A percentile compares a stretch with the other conserved stretches of the same genome.
These are phyloP conservation scores for Passalora sequoiae DNA, from an alignment of 2,329 filamentous ascomycete genomes.

Conservation along the genomic window DNA sequence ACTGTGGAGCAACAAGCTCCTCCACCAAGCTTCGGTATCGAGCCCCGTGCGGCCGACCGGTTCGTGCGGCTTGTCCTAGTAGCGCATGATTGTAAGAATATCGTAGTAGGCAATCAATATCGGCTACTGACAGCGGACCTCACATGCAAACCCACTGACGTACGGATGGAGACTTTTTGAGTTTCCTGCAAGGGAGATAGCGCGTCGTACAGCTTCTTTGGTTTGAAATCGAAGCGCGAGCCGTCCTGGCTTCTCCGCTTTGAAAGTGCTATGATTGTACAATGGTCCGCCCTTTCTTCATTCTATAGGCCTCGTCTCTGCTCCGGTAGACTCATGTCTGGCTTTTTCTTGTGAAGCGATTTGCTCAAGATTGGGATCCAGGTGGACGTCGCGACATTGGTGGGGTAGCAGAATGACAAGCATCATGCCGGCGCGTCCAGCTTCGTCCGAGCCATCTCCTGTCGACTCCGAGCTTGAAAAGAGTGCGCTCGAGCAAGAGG, in stretches of 20 bases:
- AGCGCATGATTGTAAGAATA: neutral
- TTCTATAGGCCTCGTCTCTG: too few relatives aligned
- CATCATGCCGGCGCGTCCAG: neutral
- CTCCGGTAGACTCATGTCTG: too few relatives aligned
- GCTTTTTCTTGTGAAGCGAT: neutral
- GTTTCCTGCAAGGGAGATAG: neutral
- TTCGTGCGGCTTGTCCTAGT: neutral
- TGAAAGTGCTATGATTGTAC: neutral
- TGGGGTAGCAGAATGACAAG: neutral
- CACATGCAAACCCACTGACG: neutral
- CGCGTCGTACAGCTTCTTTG: neutral
- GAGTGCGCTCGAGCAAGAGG: constrained; percentile 27
- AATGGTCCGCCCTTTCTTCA: neutral
- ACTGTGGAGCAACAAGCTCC: too few relatives aligned
- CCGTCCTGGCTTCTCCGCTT: neutral
- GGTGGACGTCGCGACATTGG: neutral
- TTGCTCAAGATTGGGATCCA: too few relatives aligned
- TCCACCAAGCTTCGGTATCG: neutral
- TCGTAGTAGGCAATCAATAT: neutral
- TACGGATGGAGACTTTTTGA: neutral
- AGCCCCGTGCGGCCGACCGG: neutral
- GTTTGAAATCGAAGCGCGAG: neutral
- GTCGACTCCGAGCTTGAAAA: constrained; percentile 6
- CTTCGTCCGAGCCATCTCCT: neutral
- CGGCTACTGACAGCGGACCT: neutral